Evolutionary conservation across 805 yeast species (phyloP).

Genomic region (Starmerella kuoi): DNA sequence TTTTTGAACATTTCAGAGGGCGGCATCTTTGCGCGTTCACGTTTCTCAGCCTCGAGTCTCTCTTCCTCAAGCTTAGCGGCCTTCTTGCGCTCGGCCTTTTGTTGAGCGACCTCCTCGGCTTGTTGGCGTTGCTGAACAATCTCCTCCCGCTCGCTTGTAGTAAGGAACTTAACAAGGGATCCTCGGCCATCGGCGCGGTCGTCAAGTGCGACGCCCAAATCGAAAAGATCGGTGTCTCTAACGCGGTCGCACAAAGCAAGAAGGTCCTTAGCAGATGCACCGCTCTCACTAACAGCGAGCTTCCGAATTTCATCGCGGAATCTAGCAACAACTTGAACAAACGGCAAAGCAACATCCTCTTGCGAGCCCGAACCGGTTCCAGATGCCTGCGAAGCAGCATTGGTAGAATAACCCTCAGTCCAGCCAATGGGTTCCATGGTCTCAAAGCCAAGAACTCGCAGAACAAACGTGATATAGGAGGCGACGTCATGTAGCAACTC

Average conservation of each 20-base stretch:
- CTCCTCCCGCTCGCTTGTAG: slow-evolving; percentile 54
- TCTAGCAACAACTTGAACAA: slow-evolving; percentile 57
- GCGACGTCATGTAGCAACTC: slow-evolving; percentile 58
- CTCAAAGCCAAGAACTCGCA: slow-evolving; percentile 65
- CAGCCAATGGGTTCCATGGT: slow-evolving; percentile 63
- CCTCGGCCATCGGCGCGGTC: slow-evolving; percentile 68
- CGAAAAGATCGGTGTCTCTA: slow-evolving; percentile 58
- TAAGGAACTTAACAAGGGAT: slow-evolving; percentile 76
- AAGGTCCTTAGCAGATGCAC: slow-evolving; percentile 35
- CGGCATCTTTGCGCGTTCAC: slow-evolving; percentile 57
- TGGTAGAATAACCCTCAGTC: slow-evolving; percentile 38
- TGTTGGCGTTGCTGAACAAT: slow-evolving; percentile 45
- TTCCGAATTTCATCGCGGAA: slow-evolving; percentile 76
- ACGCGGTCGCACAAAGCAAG: slow-evolving; percentile 62
- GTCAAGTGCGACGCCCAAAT: slow-evolving; percentile 72
- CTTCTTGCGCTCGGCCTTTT: slow-evolving; percentile 46
- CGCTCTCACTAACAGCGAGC: slow-evolving; percentile 46
- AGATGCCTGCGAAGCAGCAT: slow-evolving; percentile 31
- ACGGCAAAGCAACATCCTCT: slow-evolving; percentile 72
- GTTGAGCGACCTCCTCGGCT: slow-evolving; percentile 42
- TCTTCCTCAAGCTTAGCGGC: slow-evolving; percentile 22
- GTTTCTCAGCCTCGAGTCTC: slow-evolving; percentile 42
- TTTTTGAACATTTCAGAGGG: slow-evolving; percentile 58
- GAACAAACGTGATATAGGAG: slow-evolving; percentile 56
- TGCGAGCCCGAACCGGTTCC: slow-evolving; percentile 28